Conservation (phyloP, 2,329 filamentous ascomycete species). For the Aureobasidium namibiae region DNA sequence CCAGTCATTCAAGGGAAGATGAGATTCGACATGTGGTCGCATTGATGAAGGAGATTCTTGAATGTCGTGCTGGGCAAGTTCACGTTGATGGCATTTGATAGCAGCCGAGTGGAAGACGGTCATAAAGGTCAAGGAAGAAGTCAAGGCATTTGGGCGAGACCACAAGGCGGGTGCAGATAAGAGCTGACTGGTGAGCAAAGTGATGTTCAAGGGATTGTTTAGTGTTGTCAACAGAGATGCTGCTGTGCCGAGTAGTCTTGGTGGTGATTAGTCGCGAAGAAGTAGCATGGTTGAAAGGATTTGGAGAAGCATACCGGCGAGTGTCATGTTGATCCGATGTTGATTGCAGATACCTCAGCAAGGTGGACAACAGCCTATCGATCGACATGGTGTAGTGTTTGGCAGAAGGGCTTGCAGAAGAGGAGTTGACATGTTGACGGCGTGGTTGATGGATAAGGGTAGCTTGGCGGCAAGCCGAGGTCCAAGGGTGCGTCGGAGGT, state of each 20-base stretch:
- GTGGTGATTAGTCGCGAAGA: constrained; percentile 15
- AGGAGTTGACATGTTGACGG: background rate
- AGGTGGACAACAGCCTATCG: constrained; percentile 58
- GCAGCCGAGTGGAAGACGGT: constrained; percentile 65
- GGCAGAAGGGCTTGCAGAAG: background rate
- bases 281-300: background rate
- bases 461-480: background rate
- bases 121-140: constrained; percentile 57
- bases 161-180: constrained; percentile 65
- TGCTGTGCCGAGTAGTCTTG: constrained; percentile 54
- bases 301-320: constrained; percentile 36
- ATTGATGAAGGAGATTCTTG: constrained; percentile 13
- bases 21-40: constrained; percentile 24
- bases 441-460: background rate
- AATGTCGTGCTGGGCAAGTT: constrained; percentile 28
- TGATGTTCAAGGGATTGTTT: constrained; percentile 67
- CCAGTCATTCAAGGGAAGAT: constrained; percentile 45
- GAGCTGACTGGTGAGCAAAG: constrained; percentile 63
- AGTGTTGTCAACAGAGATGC: constrained; percentile 60
- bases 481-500: background rate
- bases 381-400: constrained; percentile 47
- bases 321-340: constrained; percentile 52
- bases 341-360: constrained; percentile 56
- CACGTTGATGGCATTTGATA: constrained; percentile 45
- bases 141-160: constrained; percentile 52